A percentile compares a stretch with the other conserved stretches of the same genome.
phyloP scores from a whole-genome alignment of 139 green algal genomes.

The Ettlia oleoabundans region DNA sequence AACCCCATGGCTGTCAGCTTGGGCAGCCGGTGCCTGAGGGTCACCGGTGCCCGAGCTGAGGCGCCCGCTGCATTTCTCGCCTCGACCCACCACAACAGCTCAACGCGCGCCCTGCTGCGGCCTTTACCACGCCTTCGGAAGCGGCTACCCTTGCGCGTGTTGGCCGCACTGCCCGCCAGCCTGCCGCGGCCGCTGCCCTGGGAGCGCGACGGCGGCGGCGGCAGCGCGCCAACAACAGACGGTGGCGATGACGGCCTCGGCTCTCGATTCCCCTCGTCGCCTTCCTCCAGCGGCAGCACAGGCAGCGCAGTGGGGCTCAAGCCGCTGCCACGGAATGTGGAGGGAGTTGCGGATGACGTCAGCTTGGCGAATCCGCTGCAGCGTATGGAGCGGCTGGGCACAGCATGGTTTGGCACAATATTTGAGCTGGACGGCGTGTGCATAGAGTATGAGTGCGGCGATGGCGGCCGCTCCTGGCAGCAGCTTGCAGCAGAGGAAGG shows the following conservation, averaged over 20 bases:
- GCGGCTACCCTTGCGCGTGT: background rate
- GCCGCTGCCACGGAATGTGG: conserved; percentile 31
- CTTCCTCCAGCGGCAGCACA: background rate
- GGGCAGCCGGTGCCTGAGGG: background rate
- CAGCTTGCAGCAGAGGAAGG: conserved; percentile 84
- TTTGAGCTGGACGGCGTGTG: conserved; percentile 87
- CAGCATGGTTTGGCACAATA: conserved; percentile 92
- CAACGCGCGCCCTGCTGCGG: background rate
- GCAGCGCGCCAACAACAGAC: background rate
- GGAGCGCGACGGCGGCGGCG: conserved; percentile 4
- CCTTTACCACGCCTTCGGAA: background rate
- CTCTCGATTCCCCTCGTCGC: background rate
- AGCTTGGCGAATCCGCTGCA: conserved; percentile 46
- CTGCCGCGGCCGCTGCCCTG: conserved; percentile 17
- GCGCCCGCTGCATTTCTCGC: background rate
- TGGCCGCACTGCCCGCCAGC: conserved; percentile 7
- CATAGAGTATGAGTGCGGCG: conserved; percentile 47
- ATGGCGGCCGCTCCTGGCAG: conserved; percentile 79
- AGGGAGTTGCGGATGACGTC: conserved; percentile 28
- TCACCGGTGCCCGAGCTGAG: background rate
- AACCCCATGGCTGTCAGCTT: background rate
- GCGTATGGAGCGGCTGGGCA: conserved; percentile 75
- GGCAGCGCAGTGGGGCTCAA: conserved; percentile 6
- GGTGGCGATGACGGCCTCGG: background rate
- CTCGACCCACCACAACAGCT: background rate